These are phyloP conservation scores for Hyphopichia wangnamkhiaoensis DNA, from an alignment of 1,139 yeast genomes.

Conservation along the genomic window DNA sequence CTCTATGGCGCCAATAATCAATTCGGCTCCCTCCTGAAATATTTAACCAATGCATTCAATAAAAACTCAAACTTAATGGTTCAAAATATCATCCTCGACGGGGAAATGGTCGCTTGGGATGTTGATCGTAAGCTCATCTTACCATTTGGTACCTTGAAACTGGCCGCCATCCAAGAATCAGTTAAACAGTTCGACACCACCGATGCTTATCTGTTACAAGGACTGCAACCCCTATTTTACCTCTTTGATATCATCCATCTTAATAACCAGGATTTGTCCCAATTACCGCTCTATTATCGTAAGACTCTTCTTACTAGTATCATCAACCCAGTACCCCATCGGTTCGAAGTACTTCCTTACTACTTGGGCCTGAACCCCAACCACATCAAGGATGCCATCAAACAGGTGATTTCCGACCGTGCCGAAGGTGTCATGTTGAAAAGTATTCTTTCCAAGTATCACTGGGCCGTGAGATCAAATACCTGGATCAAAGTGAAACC, in stretches of 20 bases:
- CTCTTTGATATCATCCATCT: conserved; percentile 72
- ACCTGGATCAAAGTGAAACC: conserved; percentile 90
- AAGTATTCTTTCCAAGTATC: conserved; percentile 58
- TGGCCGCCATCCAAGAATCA: conserved; percentile 63
- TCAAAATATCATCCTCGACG: conserved; percentile 68
- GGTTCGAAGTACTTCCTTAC: conserved; percentile 58
- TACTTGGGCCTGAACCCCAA: conserved; percentile 43
- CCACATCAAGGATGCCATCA: conserved; percentile 59
- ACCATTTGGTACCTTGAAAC: conserved; percentile 79
- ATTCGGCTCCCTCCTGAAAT: conserved; percentile 63
- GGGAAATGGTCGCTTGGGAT: conserved; percentile 94
- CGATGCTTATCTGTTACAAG: conserved; percentile 38
- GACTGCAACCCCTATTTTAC: conserved; percentile 60
- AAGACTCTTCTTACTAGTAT: conserved; percentile 51
- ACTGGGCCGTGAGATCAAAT: conserved; percentile 57
- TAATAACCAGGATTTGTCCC: conserved; percentile 63
- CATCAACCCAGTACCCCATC: conserved; percentile 47
- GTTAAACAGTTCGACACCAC: conserved; percentile 42
- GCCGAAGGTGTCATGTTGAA: conserved; percentile 87
- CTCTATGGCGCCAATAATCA: conserved; percentile 67
- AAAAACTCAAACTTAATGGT: conserved; percentile 24
- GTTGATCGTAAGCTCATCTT: conserved; percentile 55
- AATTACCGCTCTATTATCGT: conserved; percentile 55
- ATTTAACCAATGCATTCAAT: conserved; percentile 47
- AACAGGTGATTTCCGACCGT: conserved; percentile 57